Conservation (phyloP, 2,329 filamentous ascomycete species). For the Pezizomycotina sp. region DNA sequence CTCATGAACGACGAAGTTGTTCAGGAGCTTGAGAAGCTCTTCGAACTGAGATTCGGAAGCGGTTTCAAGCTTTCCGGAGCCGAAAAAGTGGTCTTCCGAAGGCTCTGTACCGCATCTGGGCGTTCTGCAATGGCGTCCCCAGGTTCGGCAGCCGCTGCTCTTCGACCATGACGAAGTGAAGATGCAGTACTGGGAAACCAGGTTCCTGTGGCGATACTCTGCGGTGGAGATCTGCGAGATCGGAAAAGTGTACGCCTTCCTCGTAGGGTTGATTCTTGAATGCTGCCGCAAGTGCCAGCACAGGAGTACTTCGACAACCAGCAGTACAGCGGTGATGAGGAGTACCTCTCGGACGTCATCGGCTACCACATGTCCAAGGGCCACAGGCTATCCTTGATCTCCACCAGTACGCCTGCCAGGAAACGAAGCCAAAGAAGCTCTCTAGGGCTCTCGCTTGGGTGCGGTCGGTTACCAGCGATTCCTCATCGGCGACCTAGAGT, state of each 20-base stretch:
- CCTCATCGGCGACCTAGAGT: conserved; percentile 20
- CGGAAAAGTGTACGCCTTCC: conserved; percentile 18
- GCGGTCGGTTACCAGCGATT: conserved; percentile 19
- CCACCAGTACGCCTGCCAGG: conserved; percentile 7
- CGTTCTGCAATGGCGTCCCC: conserved; percentile 14
- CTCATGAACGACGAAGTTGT: conserved; percentile 12
- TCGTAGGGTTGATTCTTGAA: conserved; percentile 16
- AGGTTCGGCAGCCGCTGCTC: conserved; percentile 15
- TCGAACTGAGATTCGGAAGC: conserved; percentile 10
- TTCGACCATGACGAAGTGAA: conserved; percentile 18
- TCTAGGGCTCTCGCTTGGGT: conserved; percentile 16
- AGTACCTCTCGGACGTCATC: conserved; percentile 20
- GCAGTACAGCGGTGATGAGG: conserved; percentile 13
- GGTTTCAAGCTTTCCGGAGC: conserved; percentile 11
- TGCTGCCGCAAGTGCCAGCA: conserved; percentile 13
- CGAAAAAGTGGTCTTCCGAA: conserved; percentile 9
- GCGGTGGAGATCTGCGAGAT: conserved; percentile 16
- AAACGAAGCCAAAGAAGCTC: conserved; percentile 12
- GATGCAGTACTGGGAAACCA: conserved; percentile 17
- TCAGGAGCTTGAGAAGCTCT: conserved; percentile 11
- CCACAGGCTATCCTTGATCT: conserved; percentile 12
- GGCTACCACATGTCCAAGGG: conserved; percentile 20
- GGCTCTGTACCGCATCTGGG: conserved; percentile 17
- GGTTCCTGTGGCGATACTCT: conserved; percentile 15
- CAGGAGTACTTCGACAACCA: conserved; percentile 19